Percentiles rank a stretch among this genome's conserved stretches.
phyloP scores from a whole-genome alignment of 495 filamentous ascomycete species.

The Penicillium coffeae region DNA sequence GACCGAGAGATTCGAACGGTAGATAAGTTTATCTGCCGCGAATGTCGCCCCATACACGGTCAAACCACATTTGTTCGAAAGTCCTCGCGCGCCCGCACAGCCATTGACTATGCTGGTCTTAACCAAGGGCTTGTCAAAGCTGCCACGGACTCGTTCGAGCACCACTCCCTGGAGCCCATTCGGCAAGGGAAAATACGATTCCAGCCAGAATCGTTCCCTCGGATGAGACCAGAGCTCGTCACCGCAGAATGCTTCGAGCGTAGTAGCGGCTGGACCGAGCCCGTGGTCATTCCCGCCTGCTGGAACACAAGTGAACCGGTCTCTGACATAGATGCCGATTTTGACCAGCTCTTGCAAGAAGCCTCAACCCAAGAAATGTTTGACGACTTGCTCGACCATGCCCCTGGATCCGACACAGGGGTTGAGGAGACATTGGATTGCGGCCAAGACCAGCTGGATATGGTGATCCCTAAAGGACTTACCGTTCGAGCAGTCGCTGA shows the following conservation, averaged over 20 bases:
- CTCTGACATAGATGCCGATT: constrained; percentile 17
- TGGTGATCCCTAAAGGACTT: constrained; percentile 67
- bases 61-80: constrained; percentile 64
- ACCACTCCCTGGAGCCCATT: constrained; percentile 70
- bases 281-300: constrained; percentile 64
- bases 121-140: constrained; percentile 71
- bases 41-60: constrained; percentile 57
- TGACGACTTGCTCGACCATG: constrained; percentile 41
- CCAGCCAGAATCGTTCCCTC: constrained; percentile 59
- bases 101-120: constrained; percentile 72
- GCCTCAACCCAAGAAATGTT: constrained; percentile 45
- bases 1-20: constrained; percentile 65
- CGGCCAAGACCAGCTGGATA: constrained; percentile 65
- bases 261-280: constrained; percentile 64
- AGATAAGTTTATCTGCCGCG: constrained; percentile 66
- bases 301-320: constrained; percentile 55
- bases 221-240: constrained; percentile 64
- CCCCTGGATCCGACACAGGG: constrained; percentile 31
- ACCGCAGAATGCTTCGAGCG: constrained; percentile 66
- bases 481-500: constrained; percentile 65
- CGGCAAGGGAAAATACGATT: constrained; percentile 64
- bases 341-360: constrained; percentile 33
- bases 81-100: constrained; percentile 60
- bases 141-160: constrained; percentile 63
- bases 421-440: constrained; percentile 51